phyloP scores from a whole-genome alignment of 106 monocot genomes.

The Allium sativum region DNA sequence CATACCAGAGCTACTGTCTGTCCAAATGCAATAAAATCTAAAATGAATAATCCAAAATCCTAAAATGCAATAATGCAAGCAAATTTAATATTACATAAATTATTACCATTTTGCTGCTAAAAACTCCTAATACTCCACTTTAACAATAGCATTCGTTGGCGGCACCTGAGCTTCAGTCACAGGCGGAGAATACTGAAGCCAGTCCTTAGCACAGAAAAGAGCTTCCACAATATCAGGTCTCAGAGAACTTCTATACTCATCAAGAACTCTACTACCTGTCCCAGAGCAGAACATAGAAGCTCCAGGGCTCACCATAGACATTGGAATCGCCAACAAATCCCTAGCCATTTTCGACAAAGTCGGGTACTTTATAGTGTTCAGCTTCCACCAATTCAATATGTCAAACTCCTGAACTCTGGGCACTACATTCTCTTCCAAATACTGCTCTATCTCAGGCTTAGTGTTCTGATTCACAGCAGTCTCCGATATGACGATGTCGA shows the following conservation, averaged over 20 bases:
- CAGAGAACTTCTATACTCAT: conserved; percentile 75
- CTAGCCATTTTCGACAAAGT: conserved; percentile 80
- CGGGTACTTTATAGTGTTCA: conserved; percentile 79
- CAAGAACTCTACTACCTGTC: conserved; percentile 54
- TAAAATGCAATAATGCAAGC: too few species aligned
- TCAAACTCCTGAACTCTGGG: conserved; percentile 78
- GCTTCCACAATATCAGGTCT: conserved; percentile 74
- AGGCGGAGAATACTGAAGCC: conserved; percentile 67
- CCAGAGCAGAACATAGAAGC: conserved; percentile 52
- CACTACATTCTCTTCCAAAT: conserved; percentile 73
- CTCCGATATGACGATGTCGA: conserved; percentile 79
- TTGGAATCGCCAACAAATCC: conserved; percentile 74
- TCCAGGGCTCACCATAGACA: conserved; percentile 47
- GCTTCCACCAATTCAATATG: conserved; percentile 89
- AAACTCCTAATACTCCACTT: conserved; percentile 40
- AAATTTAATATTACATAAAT: too few species aligned
- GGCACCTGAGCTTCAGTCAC: conserved; percentile 22
- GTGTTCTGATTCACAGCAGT: conserved; percentile 38
- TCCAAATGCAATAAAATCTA: too few species aligned
- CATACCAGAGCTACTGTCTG: too few species aligned
- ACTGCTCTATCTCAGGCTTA: conserved; percentile 82
- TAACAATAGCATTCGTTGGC: conserved; percentile 31
- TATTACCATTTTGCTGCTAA: not conserved
- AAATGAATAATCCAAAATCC: too few species aligned
- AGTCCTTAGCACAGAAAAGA: conserved; percentile 79